A percentile compares a stretch with the other conserved stretches of the same genome.
phyloP scores from a whole-genome alignment of 2,329 filamentous ascomycete species.

The Torrubiellomyces zombiae region DNA sequence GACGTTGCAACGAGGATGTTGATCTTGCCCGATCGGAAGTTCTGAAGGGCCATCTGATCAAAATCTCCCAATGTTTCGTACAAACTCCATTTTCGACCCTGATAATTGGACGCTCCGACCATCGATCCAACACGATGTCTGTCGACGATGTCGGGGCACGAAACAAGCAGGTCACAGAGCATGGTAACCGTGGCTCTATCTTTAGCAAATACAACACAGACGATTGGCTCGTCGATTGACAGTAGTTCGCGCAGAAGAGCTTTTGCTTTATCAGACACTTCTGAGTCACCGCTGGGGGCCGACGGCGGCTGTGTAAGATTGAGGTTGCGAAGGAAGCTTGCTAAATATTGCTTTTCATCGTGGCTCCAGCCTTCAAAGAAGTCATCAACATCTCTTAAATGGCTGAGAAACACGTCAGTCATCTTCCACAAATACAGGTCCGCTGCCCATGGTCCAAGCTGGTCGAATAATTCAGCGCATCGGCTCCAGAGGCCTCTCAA shows the following conservation, averaged over 20 bases:
- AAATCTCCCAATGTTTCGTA: constrained; percentile 17
- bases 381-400: constrained; percentile 6
- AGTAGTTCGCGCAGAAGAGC: constrained; percentile 36
- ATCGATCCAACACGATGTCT: constrained; percentile 36
- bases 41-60: constrained; percentile 19
- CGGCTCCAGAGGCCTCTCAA: constrained; percentile 37
- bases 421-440: constrained; percentile 45
- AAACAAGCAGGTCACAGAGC: constrained; percentile 37
- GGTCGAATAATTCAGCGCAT: constrained; percentile 29
- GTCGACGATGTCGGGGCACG: constrained; percentile 28
- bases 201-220: constrained; percentile 52
- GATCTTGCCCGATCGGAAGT: constrained; percentile 35
- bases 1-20: constrained; percentile 46
- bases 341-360: constrained; percentile 40
- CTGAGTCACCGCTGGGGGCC: constrained; percentile 4
- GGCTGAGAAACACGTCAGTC: constrained; percentile 18
- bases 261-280: constrained; percentile 40
- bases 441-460: constrained; percentile 52
- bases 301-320: constrained; percentile 4
- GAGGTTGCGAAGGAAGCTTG: constrained; percentile 24
- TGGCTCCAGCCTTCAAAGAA: constrained; percentile 24
- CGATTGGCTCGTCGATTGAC: constrained; percentile 20
- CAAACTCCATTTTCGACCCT: constrained; percentile 21
- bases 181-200: constrained; percentile 45
- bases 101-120: constrained; percentile 32